A percentile compares a stretch with the other conserved stretches of the same genome.
phyloP scores from a whole-genome alignment of 495 filamentous ascomycete genomes.

The Annulohypoxylon maeteangense region DNA sequence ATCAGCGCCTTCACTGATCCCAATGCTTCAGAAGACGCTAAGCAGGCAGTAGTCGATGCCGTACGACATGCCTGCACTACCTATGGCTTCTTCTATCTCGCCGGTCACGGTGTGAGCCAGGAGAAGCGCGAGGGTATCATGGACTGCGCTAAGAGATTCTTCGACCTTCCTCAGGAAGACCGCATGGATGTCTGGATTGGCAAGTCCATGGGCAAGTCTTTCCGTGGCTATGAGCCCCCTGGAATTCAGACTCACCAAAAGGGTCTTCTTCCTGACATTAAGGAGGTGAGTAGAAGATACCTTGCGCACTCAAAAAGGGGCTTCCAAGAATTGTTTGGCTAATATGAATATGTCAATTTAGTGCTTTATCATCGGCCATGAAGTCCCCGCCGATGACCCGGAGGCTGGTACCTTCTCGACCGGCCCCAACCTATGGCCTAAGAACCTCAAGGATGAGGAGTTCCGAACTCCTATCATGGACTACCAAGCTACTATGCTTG shows the following conservation, averaged over 20 bases:
- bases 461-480: conserved; percentile 61
- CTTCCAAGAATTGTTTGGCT: background rate
- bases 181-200: conserved; percentile 50
- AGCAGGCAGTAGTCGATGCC: conserved; percentile 32
- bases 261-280: conserved; percentile 60
- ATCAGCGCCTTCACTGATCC: conserved; percentile 49
- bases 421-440: conserved; percentile 63
- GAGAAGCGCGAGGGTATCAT: conserved; percentile 50
- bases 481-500: conserved; percentile 55
- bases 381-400: conserved; percentile 58
- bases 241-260: conserved; percentile 61
- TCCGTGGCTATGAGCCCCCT: conserved; percentile 64
- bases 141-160: conserved; percentile 56
- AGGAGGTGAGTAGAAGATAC: conserved; percentile 52
- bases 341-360: conserved; percentile 19
- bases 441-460: conserved; percentile 52
- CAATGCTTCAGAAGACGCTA: conserved; percentile 29
- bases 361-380: conserved; percentile 59
- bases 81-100: conserved; percentile 61
- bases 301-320: background rate
- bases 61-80: conserved; percentile 57
- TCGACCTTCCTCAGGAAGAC: conserved; percentile 57
- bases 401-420: conserved; percentile 54
- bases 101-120: conserved; percentile 42
- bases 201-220: conserved; percentile 55